phyloP scores from a whole-genome alignment of 73 alveolate species.

The Tetrahymena malaccensis region DNA sequence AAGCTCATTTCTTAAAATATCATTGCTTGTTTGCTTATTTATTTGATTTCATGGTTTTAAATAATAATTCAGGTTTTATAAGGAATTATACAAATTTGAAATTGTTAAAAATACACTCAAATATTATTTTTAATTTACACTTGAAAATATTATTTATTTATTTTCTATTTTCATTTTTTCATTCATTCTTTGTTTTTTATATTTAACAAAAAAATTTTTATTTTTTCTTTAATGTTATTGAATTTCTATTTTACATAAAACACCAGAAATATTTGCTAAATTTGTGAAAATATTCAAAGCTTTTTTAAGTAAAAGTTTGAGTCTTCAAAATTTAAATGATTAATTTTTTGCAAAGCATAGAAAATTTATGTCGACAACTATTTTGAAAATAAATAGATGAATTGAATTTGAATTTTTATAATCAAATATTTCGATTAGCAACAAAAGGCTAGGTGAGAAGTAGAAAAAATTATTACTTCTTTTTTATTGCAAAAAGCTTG shows the following conservation, averaged over 20 bases:
- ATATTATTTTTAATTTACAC: background rate
- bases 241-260: too few species aligned
- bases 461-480: background rate
- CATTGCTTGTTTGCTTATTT: background rate
- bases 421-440: background rate
- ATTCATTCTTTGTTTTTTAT: too few species aligned
- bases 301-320: too few species aligned
- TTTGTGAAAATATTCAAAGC: too few species aligned
- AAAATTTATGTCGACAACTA: too few species aligned
- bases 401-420: too few species aligned
- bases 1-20: background rate
- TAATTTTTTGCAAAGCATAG: too few species aligned
- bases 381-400: background rate
- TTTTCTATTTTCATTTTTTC: too few species aligned
- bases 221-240: too few species aligned
- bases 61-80: background rate
- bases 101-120: background rate
- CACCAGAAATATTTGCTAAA: too few species aligned
- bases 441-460: background rate
- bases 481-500: background rate
- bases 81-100: background rate
- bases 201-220: too few species aligned
- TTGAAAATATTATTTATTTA: background rate
- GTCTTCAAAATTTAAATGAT: too few species aligned
- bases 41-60: background rate